Evolutionary conservation across 805 yeast genomes (phyloP).

Genomic region (Lachancea waltii): DNA sequence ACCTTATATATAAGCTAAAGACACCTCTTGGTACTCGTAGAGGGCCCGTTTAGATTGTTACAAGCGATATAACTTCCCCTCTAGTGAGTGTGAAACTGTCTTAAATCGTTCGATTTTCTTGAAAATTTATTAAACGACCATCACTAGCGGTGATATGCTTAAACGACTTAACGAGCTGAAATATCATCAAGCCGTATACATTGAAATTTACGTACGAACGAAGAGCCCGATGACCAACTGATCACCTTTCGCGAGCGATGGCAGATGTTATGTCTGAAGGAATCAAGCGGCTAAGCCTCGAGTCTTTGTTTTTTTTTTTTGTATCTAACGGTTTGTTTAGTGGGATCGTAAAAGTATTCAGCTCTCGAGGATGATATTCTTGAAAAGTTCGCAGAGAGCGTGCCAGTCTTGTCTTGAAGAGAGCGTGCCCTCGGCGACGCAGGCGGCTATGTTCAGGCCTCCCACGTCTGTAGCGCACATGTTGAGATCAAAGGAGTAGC

Average conservation of each 20-base stretch:
- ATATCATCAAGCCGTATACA: too few relatives aligned
- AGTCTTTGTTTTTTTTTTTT: too few relatives aligned
- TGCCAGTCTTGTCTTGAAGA: conserved; percentile 10
- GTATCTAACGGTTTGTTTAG: too few relatives aligned
- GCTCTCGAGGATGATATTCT: conserved; percentile 1
- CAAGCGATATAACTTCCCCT: conserved; percentile 1
- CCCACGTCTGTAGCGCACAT: conserved; percentile 17
- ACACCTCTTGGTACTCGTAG: background rate
- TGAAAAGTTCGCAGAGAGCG: conserved; percentile 11
- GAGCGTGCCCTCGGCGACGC: conserved; percentile 16
- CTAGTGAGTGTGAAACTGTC: background rate
- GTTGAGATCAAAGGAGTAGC: conserved; percentile 18
- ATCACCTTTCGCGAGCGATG: background rate
- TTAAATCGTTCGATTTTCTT: conserved; percentile 6
- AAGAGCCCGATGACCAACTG: background rate
- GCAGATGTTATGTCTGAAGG: too few relatives aligned
- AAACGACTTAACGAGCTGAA: background rate
- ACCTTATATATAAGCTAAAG: background rate
- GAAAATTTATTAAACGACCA: conserved; percentile 7
- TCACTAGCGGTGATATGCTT: background rate
- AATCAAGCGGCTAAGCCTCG: too few relatives aligned
- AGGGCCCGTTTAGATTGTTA: background rate
- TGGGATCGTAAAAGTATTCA: too few relatives aligned
- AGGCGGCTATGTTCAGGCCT: conserved; percentile 21
- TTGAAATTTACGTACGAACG: background rate